Evolutionary conservation across 2,329 filamentous ascomycete genomes (phyloP).

Genomic region (Tolypocladium tropicale): DNA sequence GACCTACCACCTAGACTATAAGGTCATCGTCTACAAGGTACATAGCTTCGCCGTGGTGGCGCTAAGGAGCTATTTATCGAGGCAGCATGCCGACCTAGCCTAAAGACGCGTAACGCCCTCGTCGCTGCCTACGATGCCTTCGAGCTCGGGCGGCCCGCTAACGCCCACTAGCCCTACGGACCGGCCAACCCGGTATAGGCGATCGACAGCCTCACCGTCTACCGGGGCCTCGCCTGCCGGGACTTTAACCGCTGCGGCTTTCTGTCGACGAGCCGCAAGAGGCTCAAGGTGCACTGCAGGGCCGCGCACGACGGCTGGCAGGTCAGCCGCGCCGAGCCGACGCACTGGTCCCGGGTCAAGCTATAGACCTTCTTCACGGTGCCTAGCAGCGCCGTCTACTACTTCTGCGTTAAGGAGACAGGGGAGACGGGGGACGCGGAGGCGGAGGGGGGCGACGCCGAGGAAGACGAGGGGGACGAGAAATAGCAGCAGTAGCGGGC

Average conservation of each 20-base stretch:
- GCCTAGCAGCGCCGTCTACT: not conserved
- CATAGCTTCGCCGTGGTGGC: not conserved
- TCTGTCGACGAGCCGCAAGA: not conserved
- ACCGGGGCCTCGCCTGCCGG: not conserved
- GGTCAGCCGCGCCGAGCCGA: not conserved
- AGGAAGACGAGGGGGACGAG: too few species aligned
- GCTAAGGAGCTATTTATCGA: not conserved
- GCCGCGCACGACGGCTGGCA: not conserved
- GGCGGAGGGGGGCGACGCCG: too few species aligned
- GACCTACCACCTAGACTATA: too few species aligned
- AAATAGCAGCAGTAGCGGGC: too few species aligned
- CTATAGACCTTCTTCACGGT: slow-evolving; percentile 1
- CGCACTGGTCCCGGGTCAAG: not conserved
- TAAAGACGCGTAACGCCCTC: not conserved
- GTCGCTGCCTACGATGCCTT: not conserved
- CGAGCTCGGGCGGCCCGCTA: not conserved
- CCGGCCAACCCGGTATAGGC: not conserved
- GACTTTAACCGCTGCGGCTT: not conserved
- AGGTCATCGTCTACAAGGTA: not conserved
- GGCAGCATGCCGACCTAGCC: not conserved
- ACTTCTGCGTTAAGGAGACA: not conserved
- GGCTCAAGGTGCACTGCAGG: not conserved
- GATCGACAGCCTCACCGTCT: not conserved
- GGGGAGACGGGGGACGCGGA: not conserved
- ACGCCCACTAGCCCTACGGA: not conserved